These are phyloP conservation scores for Mortierella sp. DNA, from an alignment of 371 early-diverging fungal species.

Conservation along the genomic window DNA sequence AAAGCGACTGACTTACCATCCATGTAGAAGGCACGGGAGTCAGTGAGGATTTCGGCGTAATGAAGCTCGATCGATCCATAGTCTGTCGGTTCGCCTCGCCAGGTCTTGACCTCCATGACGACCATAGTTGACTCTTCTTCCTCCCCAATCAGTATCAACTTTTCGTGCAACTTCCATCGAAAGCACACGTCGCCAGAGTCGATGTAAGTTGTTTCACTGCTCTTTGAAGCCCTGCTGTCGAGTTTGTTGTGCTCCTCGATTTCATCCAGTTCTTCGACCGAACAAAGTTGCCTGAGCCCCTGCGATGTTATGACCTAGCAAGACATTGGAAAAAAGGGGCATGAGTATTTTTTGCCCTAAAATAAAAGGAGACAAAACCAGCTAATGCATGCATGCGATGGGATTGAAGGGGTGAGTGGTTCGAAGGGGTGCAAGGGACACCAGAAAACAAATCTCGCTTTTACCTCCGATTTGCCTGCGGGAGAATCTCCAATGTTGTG, in stretches of 20 bases:
- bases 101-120: conserved; percentile 4
- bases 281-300: neutral
- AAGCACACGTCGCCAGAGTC: neutral
- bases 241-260: neutral
- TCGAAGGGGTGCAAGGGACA: neutral
- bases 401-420: neutral
- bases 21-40: neutral
- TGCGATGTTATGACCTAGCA: neutral
- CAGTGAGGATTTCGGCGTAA: neutral
- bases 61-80: conserved; percentile 5
- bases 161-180: conserved; percentile 10
- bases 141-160: neutral
- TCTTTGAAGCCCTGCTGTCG: neutral
- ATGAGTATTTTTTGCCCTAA: neutral
- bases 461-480: neutral
- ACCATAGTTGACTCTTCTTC: neutral
- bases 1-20: neutral
- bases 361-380: neutral
- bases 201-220: neutral
- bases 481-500: neutral
- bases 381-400: neutral
- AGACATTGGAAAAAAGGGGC: neutral
- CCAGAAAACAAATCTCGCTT: neutral
- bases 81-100: neutral
- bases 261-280: neutral